Base-by-base conservation (phyloP, 1,284 basidiomycete species). In the Boletus hoseneyae region DNA sequence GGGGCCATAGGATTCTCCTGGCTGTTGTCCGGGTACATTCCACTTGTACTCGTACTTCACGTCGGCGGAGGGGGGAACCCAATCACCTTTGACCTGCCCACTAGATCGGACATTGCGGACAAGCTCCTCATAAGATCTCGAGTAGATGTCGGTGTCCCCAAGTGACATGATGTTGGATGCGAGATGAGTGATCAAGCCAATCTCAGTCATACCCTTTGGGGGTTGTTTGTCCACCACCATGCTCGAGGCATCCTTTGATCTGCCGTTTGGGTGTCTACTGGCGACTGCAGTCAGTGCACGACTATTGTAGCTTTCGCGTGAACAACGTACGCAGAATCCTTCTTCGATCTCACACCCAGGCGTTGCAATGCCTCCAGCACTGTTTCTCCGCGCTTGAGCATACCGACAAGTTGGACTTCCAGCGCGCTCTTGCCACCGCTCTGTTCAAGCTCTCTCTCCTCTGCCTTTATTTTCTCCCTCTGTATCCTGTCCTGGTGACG, bases 311-410 rank as follows among this genome's bases (percentile, higher is more conserved):
- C 12, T 13, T 4, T 13, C 27, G 18, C 13, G 35, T 36, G 16
- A 42, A 37, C 48, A 23, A 66, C 76, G 51, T 57, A 79, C 79
- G 66, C 69, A 32, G 73, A 68, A 40, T 67, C 72, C 69, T 82
- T 85, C 70, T 89, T 92, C 21, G 82, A 77, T 56, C 78, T 78
- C 4, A 73, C 74, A 10, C 96, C 96, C 1, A 97, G 71, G 18
- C 96, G 80, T 57, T 94, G 92, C 48, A 99, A 69, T 4, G 93
- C 90, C 64, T 93, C 90, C 21, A 97, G 73, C 1, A 98, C 90
- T 0, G 90, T 90, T 71, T 99, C 96, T 3, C 92, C 92, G 54
- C 89, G 87, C 70, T 89, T 86, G 67, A 98, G 78, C 67, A 87
- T 73, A 10, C 74, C 73, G 3, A 94, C 73, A 4, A 94, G 74